Evolutionary conservation across 2,329 filamentous ascomycete genomes (phyloP).

Genomic region (Monilinia polystroma): DNA sequence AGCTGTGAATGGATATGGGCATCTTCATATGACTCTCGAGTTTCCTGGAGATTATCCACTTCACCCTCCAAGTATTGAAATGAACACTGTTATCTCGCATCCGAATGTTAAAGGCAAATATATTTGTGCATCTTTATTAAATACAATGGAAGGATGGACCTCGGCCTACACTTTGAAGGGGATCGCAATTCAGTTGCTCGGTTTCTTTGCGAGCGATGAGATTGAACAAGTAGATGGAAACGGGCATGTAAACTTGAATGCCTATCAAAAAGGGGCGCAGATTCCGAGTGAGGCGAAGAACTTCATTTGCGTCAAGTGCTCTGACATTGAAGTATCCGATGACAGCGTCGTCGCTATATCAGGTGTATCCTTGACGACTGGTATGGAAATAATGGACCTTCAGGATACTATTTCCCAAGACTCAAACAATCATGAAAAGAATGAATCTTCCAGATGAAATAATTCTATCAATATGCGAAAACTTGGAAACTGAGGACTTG

Average conservation of each 20-base stretch:
- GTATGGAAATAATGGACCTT: background rate
- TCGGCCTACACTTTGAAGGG: slow-evolving; percentile 52
- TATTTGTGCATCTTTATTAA: slow-evolving; percentile 51
- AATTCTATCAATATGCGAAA: slow-evolving; percentile 41
- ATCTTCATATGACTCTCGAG: slow-evolving; percentile 47
- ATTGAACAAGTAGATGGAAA: slow-evolving; percentile 45
- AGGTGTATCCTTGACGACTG: background rate
- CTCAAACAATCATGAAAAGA: background rate
- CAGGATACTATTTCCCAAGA: background rate
- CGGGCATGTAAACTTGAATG: slow-evolving; percentile 32
- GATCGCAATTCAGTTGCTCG: slow-evolving; percentile 52
- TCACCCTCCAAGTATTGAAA: slow-evolving; percentile 43
- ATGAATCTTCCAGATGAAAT: slow-evolving; percentile 45
- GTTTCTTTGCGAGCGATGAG: slow-evolving; percentile 50
- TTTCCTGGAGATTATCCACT: slow-evolving; percentile 45
- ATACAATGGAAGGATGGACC: slow-evolving; percentile 46
- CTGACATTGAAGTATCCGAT: background rate
- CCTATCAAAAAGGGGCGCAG: slow-evolving; percentile 29
- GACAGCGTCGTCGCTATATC: too few relatives aligned
- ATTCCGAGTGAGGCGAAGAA: background rate
- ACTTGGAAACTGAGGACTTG: slow-evolving; percentile 36
- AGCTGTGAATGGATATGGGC: slow-evolving; percentile 42
- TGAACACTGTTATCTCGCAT: slow-evolving; percentile 46
- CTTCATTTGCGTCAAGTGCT: background rate
- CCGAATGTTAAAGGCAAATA: slow-evolving; percentile 48